Evolutionary conservation across 371 early-diverging fungal species (phyloP), one percentile per base, ranked within the genome.

Genomic region (Entomophthora muscae): DNA sequence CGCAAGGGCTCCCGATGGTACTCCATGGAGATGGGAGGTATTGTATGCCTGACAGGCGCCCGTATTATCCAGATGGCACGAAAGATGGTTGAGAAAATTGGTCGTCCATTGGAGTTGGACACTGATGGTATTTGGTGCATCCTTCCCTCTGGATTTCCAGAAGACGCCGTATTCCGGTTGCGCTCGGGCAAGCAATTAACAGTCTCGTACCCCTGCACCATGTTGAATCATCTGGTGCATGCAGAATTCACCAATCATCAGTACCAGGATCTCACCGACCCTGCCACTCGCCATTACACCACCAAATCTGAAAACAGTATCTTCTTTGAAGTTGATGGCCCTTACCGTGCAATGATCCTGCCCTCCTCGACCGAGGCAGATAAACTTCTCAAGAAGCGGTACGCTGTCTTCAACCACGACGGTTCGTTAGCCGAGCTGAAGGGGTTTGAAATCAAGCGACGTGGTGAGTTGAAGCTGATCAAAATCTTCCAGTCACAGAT

Each of bases 111-210:
- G 3, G 99, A 99, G 76, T 72, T 99, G 61, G 99, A 99, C 73
- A 99, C 99, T 5, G 99, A 99, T 71, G 99, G 99, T 64, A 99
- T 99, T 68, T 99, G 99, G 99, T 96, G 97, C 73, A 89, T 97
- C 30, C 74, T 99, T 32, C 99, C 99, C 0, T 73, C 80, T 22
- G 78, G 80, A 0, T 98, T 99, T 66, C 98, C 99, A 0, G 91
- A 93, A 66, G 90, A 89, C 66, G 91, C 90, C 72, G 71, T 76
- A 1, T 90, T 97, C 74, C 82, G 84, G 55, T 75, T 92, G 27
- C 77, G 73, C 54, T 83, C 79, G 61, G 91, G 90, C 53, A 91
- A 91, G 68, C 79, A 76, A 10, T 73, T 86, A 54, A 78, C 78
- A 26, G 84, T 99, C 57, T 91, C 98, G 17, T 97, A 98, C 67